Evolutionary conservation across 2,329 filamentous ascomycete genomes (phyloP).

Genomic region (Raffaelea ambrosiae): DNA sequence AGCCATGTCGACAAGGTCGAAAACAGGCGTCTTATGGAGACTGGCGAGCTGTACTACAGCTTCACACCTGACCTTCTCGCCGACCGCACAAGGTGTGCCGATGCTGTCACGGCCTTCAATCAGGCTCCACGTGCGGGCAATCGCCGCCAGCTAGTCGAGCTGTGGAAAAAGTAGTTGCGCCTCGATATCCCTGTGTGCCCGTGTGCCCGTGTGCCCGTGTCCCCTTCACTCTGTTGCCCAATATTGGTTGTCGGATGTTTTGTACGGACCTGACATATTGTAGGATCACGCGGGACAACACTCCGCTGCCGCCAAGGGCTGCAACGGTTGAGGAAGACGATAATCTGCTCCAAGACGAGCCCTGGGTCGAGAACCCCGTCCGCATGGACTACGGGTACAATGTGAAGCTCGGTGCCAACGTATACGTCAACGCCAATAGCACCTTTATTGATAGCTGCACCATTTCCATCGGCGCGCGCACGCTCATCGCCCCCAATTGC

Average conservation of each 20-base stretch:
- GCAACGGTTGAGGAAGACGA: conserved; percentile 56
- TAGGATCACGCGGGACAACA: conserved; percentile 55
- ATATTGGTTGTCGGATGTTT: no score
- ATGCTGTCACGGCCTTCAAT: conserved; percentile 58
- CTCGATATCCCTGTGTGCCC: background rate
- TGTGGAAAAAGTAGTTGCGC: conserved; percentile 60
- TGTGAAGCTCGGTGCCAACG: conserved; percentile 57
- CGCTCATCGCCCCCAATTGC: conserved; percentile 71
- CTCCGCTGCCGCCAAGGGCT: conserved; percentile 52
- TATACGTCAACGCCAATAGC: conserved; percentile 68
- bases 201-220: background rate
- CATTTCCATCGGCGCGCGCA: conserved; percentile 68
- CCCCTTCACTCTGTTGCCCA: no score
- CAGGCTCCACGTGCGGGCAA: conserved; percentile 39
- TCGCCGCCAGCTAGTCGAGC: conserved; percentile 53
- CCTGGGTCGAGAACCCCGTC: conserved; percentile 63
- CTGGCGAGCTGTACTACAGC: conserved; percentile 65
- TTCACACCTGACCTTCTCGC: conserved; percentile 61
- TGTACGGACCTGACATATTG: no score
- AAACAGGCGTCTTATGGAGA: conserved; percentile 48
- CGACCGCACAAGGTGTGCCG: conserved; percentile 53
- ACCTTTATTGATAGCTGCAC: conserved; percentile 69
- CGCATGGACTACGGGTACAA: conserved; percentile 73
- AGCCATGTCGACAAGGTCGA: conserved; percentile 30
- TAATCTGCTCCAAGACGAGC: conserved; percentile 50